Evolutionary conservation across 2,329 filamentous ascomycete genomes (phyloP).

Genomic region (Neofusicoccum parvum): DNA sequence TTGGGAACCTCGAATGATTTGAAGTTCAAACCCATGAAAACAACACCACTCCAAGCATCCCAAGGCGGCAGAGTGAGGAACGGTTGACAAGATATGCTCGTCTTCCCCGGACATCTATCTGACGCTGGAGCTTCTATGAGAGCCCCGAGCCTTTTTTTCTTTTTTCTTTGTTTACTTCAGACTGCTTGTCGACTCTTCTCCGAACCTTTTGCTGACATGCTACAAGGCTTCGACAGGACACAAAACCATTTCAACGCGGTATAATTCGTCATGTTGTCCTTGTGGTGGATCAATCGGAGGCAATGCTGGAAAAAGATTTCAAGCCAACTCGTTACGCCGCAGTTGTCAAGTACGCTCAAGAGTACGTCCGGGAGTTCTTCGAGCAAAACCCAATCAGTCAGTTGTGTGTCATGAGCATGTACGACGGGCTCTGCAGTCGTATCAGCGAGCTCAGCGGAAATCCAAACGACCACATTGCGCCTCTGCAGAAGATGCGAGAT

Average conservation of each 20-base stretch:
- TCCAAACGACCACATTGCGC: conserved; percentile 81
- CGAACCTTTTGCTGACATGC: not conserved
- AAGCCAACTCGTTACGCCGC: conserved; percentile 84
- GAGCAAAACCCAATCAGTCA: conserved; percentile 99
- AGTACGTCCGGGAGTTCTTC: conserved; percentile 93
- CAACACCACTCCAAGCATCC: too few relatives aligned
- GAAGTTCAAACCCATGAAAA: too few relatives aligned
- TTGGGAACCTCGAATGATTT: too few relatives aligned
- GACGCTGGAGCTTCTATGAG: too few relatives aligned
- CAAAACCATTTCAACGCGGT: conserved; percentile 90
- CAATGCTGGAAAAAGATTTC: conserved; percentile 94
- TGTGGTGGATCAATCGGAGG: conserved; percentile 86
- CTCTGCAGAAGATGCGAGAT: conserved; percentile 65
- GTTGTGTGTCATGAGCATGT: conserved; percentile 88
- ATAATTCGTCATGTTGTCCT: conserved; percentile 97
- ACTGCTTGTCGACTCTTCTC: not conserved
- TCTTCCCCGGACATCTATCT: not conserved
- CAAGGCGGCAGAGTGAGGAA: too few relatives aligned
- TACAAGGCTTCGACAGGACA: conserved; percentile 79
- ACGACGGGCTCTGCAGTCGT: conserved; percentile 82
- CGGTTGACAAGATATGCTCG: too few relatives aligned
- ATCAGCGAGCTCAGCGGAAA: conserved; percentile 92
- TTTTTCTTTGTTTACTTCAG: too few relatives aligned
- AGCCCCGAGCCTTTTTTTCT: too few relatives aligned
- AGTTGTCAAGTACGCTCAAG: conserved; percentile 77